Conservation (phyloP, 108 stramenopile genomes). For the Nitzschia palea region DNA sequence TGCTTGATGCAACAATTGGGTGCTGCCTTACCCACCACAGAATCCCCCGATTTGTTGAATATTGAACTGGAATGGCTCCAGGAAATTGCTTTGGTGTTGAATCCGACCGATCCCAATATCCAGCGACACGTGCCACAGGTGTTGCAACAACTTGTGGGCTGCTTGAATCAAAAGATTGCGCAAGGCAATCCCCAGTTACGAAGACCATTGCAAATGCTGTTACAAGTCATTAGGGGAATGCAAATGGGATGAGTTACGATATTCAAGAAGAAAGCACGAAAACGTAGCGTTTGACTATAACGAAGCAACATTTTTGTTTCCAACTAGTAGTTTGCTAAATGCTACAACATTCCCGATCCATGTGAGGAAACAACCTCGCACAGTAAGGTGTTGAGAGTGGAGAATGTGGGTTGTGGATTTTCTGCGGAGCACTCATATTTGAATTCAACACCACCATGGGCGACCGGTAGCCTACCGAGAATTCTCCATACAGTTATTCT, state of each 20-base stretch:
- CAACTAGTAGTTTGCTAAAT: too few species aligned
- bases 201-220: slow-evolving; percentile 70
- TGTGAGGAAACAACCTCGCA: too few species aligned
- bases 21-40: slow-evolving; percentile 47
- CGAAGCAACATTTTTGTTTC: too few species aligned
- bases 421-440: too few species aligned
- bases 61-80: slow-evolving; percentile 84
- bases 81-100: slow-evolving; percentile 80
- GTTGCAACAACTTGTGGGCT: slow-evolving; percentile 57
- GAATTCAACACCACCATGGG: not conserved
- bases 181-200: slow-evolving; percentile 59
- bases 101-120: slow-evolving; percentile 73
- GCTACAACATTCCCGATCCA: too few species aligned
- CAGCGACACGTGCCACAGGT: slow-evolving; percentile 60
- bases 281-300: too few species aligned
- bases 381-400: too few species aligned
- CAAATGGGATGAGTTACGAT: slow-evolving; percentile 19
- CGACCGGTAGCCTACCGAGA: too few species aligned
- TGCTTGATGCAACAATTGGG: slow-evolving; percentile 90
- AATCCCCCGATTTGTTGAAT: slow-evolving; percentile 31
- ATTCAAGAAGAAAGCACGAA: not conserved
- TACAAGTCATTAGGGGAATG: slow-evolving; percentile 81
- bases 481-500: too few species aligned
- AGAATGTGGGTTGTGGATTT: too few species aligned
- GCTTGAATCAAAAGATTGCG: slow-evolving; percentile 67